Evolutionary conservation across 106 monocot genomes (phyloP), one percentile per base, ranked within the genome.

Genomic region (Xerophyta viscosa): DNA sequence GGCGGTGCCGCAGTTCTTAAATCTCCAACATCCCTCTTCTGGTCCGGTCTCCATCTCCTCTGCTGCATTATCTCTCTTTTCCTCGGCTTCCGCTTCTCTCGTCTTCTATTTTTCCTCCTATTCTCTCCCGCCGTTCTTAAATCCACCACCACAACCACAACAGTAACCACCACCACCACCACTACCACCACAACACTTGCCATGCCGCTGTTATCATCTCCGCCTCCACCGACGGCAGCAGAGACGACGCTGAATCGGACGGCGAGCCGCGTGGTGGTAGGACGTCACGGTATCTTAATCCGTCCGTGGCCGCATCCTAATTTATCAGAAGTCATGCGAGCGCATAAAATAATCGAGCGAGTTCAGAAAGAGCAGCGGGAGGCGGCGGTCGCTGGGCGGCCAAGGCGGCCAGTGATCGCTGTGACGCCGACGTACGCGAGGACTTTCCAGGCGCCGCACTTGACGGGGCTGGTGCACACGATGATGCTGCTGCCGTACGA

Each of bases 211-310:
- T 14, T 17, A 13, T 20, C 46, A 1, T 66, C 41, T 27, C 24
- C n/a, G 50, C 43, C 27, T 19, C 8, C 46, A 7, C 7, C 46
- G 39, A 17, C 46, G 19, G 8, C 46, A 2, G 18, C 46, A 19
- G 46, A 17, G 10, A 11, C 19, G 1, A 17, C 8, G 46, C 39
- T 21, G 52, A 63, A 57, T 31, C 56, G 37, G 15, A 57, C 51
- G 57, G 41, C 44, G 31, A 87, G 79, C 58, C 72, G 68, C 44
- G 87, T 92, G 14, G 87, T 83, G 11, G 93, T 93, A 11, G 93
- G 93, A n/a, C 71, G 93, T 27, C 93, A 93, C 69, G 93, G 93
- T 65, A 93, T 93, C 66, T 70, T 70, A 45, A 93, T 93, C 74
- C 93, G 93, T 18, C 93, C 93, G 1, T 83, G 75, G 77, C 93